Evolutionary conservation across 2,329 filamentous ascomycete species (phyloP).

Genomic region (Ascochyta viciae-villosae): DNA sequence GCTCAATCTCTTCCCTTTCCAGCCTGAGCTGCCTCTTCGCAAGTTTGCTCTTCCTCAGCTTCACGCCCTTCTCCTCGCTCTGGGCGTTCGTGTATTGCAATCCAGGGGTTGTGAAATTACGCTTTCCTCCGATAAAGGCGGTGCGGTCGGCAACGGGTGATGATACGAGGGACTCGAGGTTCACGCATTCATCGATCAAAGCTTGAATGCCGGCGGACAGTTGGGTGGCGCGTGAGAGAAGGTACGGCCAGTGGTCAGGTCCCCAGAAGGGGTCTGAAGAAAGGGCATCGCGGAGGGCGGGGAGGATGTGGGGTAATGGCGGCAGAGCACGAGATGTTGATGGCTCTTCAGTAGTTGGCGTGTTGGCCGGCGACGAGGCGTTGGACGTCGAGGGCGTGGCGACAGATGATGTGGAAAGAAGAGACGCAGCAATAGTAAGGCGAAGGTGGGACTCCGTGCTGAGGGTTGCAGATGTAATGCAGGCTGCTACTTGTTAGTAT

Average conservation of each 20-base stretch:
- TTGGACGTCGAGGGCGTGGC: conserved; percentile 27
- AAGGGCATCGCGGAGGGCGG: conserved; percentile 51
- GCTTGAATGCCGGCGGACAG: conserved; percentile 55
- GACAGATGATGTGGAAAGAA: conserved; percentile 48
- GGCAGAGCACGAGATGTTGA: conserved; percentile 30
- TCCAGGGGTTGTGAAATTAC: conserved; percentile 30
- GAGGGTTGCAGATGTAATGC: conserved; percentile 53
- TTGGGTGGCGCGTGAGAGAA: conserved; percentile 52
- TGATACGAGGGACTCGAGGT: conserved; percentile 52
- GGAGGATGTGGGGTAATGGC: conserved; percentile 50
- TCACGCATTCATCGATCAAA: conserved; percentile 54
- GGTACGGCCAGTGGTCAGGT: conserved; percentile 52
- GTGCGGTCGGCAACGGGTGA: conserved; percentile 33
- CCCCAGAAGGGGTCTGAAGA: conserved; percentile 55
- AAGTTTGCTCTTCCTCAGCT: conserved; percentile 50
- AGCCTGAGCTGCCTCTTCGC: conserved; percentile 55
- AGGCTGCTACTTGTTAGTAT: conserved; percentile 42
- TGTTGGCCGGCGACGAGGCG: conserved; percentile 18
- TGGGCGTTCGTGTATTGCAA: conserved; percentile 18
- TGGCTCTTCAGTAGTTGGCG: conserved; percentile 20
- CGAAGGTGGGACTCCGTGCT: conserved; percentile 58
- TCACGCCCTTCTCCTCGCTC: conserved; percentile 36
- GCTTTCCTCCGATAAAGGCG: conserved; percentile 13
- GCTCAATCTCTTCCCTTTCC: conserved; percentile 52
- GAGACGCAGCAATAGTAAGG: conserved; percentile 56